These are phyloP conservation scores for Trichoderma guizhouense DNA, from an alignment of 2,329 filamentous ascomycete genomes.

Conservation along the genomic window DNA sequence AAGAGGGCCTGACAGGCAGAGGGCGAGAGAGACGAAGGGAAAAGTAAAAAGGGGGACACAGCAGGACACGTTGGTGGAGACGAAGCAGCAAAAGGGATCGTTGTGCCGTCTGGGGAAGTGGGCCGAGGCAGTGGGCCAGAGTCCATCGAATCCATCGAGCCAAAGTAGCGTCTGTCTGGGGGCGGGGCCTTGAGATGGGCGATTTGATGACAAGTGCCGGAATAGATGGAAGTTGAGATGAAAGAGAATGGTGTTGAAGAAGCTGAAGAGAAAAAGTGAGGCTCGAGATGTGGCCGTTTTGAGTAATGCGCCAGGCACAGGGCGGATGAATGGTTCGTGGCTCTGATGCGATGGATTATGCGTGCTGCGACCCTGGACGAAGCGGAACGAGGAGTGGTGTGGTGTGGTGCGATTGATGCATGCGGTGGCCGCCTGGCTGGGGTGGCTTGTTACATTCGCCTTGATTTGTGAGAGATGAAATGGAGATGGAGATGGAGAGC, in stretches of 20 bases:
- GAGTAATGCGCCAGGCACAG: constrained; percentile 1
- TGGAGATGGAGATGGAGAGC: neutral
- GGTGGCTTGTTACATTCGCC: neutral
- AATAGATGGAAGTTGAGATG: neutral
- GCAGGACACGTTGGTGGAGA: neutral
- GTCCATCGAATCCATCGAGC: neutral
- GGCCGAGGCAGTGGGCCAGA: constrained; percentile 10
- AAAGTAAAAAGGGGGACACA: neutral
- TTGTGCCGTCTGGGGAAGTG: constrained; percentile 22
- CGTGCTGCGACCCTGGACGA: neutral
- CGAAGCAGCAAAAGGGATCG: constrained; percentile 4
- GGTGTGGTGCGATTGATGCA: constrained; percentile 8
- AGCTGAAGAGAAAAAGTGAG: neutral
- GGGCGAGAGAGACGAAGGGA: neutral
- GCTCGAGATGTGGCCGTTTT: neutral
- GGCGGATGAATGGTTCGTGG: neutral
- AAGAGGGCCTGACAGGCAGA: neutral
- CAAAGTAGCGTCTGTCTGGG: constrained; percentile 16
- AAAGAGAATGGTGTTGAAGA: neutral
- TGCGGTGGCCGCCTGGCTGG: neutral
- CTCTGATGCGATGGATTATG: too few species aligned
- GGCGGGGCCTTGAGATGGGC: constrained; percentile 7
- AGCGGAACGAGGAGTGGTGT: neutral
- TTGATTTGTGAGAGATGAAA: neutral
- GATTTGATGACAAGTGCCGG: neutral